A percentile compares a stretch with the other conserved stretches of the same genome.
Conservation (phyloP, 768 basidiomycete genomes). For the Xerocomus brunneocitrinus region DNA sequence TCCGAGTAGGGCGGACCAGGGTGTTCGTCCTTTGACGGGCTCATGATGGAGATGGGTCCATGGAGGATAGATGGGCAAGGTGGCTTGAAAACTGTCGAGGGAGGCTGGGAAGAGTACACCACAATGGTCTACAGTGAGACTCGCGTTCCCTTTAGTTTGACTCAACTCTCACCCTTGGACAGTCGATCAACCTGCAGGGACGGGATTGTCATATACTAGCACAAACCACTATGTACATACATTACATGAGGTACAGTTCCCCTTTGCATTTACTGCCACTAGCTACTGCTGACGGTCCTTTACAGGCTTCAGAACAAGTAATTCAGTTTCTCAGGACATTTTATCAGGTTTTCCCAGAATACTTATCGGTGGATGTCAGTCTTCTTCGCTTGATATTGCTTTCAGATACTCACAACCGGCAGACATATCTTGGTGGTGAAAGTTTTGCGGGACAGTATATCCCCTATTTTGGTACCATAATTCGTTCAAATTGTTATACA, state of each 20-base stretch:
- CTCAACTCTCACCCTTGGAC: conserved; percentile 10
- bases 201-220: conserved; percentile 87
- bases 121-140: conserved; percentile 85
- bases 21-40: conserved; percentile 94
- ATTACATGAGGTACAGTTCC: conserved; percentile 53
- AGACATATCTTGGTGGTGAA: conserved; percentile 97
- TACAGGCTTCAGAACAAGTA: conserved; percentile 71
- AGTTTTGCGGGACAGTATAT: conserved; percentile 98
- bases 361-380: conserved; percentile 74
- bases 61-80: conserved; percentile 75
- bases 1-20: conserved; percentile 82
- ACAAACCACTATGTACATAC: conserved; percentile 84
- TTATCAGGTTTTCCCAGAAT: conserved; percentile 89
- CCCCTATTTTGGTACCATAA: conserved; percentile 76
- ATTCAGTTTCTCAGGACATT: conserved; percentile 84
- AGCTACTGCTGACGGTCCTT: conserved; percentile 1
- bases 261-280: not conserved
- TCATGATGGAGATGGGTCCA: conserved; percentile 98
- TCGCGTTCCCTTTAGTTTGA: not conserved
- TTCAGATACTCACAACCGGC: conserved; percentile 11
- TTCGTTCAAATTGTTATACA: not conserved
- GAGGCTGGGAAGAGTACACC: conserved; percentile 97
- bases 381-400: not conserved
- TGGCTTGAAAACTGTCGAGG: conserved; percentile 67
- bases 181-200: conserved; percentile 99